phyloP scores from a whole-genome alignment of 2,329 filamentous ascomycete species.

The Aspergillus transmontanensis region DNA sequence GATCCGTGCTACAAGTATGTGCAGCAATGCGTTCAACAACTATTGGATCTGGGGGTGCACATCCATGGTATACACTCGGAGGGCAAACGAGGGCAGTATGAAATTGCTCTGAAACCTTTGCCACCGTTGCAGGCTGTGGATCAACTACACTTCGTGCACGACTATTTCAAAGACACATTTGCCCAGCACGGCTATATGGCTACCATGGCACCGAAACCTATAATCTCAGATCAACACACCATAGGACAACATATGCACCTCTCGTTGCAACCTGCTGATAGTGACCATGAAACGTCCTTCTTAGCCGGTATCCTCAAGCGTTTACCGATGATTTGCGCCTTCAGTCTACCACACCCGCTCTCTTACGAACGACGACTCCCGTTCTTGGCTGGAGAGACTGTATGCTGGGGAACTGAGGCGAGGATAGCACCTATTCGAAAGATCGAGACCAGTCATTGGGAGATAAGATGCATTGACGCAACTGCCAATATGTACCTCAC shows the following conservation, averaged over 20 bases:
- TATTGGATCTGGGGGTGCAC: conserved; percentile 7
- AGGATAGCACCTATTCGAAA: conserved; percentile 20
- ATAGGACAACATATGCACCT: conserved; percentile 23
- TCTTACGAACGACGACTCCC: not conserved
- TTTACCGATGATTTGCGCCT: not conserved
- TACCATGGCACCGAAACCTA: conserved; percentile 22
- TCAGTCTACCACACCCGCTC: not conserved
- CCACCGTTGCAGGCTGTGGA: conserved; percentile 24
- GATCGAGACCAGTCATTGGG: conserved; percentile 25
- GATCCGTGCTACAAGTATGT: conserved; percentile 11
- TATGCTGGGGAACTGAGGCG: conserved; percentile 23
- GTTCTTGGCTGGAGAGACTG: conserved; percentile 10
- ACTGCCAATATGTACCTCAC: conserved; percentile 28
- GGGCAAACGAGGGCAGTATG: conserved; percentile 19
- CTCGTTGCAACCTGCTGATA: conserved; percentile 17
- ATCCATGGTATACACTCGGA: conserved; percentile 19
- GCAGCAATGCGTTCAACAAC: conserved; percentile 4
- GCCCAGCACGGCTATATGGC: conserved; percentile 16
- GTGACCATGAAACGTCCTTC: not conserved
- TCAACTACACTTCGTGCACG: conserved; percentile 18
- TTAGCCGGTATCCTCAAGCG: not conserved
- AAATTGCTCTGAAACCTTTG: conserved; percentile 18
- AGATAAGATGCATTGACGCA: conserved; percentile 23
- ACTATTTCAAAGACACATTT: conserved; percentile 18
- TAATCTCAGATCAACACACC: not conserved